Evolutionary conservation across 2,329 filamentous ascomycete species (phyloP).

Genomic region (Nigrospora oryzae): DNA sequence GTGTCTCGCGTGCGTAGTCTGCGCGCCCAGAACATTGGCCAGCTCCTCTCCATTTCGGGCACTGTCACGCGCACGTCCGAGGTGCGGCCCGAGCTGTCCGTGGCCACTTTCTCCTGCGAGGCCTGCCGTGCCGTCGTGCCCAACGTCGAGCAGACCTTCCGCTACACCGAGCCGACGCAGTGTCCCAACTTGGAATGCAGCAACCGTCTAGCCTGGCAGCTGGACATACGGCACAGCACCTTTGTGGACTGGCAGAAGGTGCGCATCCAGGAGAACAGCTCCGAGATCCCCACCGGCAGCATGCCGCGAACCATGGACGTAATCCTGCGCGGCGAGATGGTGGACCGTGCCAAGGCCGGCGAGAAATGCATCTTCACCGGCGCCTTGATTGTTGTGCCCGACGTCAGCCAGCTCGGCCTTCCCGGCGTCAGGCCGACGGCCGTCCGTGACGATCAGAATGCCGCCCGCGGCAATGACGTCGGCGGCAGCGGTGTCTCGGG

Average conservation of each 20-base stretch:
- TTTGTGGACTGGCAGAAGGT: constrained; percentile 99
- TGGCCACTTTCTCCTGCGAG: constrained; percentile 89
- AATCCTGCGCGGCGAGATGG: constrained; percentile 92
- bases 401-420: constrained; percentile 88
- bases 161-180: constrained; percentile 93
- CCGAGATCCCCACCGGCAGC: constrained; percentile 94
- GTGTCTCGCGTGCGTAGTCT: constrained; percentile 80
- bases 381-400: constrained; percentile 90
- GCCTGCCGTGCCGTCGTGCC: constrained; percentile 75
- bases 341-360: constrained; percentile 92
- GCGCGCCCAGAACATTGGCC: constrained; percentile 83
- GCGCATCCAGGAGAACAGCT: constrained; percentile 95
- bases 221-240: constrained; percentile 95
- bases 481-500: constrained; percentile 81
- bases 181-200: constrained; percentile 83
- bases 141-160: constrained; percentile 94
- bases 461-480: constrained; percentile 65
- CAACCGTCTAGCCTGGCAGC: constrained; percentile 86
- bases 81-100: constrained; percentile 84
- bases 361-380: constrained; percentile 98
- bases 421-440: constrained; percentile 79
- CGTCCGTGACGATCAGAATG: constrained; percentile 65
- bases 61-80: constrained; percentile 96
- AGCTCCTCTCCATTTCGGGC: constrained; percentile 89
- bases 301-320: constrained; percentile 99